Conservation (phyloP, 179 eudicot genomes). For the Patellifolia procumbens region DNA sequence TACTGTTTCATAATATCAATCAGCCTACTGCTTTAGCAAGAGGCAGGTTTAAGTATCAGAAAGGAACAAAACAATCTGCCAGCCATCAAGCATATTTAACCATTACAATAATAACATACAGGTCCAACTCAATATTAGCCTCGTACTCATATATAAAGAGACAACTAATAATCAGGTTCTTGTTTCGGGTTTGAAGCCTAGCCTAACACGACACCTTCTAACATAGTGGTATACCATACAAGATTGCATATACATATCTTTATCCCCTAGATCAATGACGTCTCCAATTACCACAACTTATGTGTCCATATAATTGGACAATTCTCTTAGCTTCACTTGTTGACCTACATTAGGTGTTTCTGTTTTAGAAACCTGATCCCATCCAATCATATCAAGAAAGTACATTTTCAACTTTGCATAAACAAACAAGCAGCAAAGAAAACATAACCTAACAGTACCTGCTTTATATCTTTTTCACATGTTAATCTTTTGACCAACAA, state of each 20-base stretch:
- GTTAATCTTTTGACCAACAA: neutral
- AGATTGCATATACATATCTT: neutral
- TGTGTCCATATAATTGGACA: neutral
- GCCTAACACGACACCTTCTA: neutral
- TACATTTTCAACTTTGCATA: neutral
- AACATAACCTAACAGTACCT: neutral
- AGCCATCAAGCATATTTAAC: neutral
- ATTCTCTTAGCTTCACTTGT: neutral
- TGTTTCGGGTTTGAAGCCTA: neutral
- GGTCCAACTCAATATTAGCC: neutral
- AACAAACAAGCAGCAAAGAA: neutral
- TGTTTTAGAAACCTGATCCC: neutral
- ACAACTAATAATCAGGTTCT: neutral
- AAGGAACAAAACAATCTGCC: neutral
- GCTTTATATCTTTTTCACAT: neutral
- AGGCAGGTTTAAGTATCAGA: neutral
- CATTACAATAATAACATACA: neutral
- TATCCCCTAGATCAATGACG: too few species aligned
- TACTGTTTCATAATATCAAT: neutral
- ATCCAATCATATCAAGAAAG: neutral
- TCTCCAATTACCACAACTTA: neutral
- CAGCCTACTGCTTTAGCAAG: neutral
- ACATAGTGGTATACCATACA: neutral
- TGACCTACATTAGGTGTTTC: neutral
- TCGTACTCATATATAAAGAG: neutral